Conservation (phyloP, 2,329 filamentous ascomycete genomes). For the Pestalotiopsis sp. region DNA sequence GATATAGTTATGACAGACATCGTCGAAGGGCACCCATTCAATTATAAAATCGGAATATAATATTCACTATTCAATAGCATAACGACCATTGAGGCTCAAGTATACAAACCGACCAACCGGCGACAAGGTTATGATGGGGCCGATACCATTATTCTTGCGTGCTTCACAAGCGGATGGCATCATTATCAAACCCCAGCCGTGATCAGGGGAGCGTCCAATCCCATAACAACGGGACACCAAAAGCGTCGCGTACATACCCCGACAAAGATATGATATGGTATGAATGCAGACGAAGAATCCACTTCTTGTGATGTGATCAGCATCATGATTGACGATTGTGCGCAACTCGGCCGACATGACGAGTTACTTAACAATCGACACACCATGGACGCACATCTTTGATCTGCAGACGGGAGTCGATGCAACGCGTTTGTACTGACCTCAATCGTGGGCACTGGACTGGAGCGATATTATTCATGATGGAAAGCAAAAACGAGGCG, state of each 20-base stretch:
- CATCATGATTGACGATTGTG: neutral
- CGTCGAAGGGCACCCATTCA: too few species aligned
- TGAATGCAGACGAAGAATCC: neutral
- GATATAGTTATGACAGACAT: too few species aligned
- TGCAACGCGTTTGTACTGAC: neutral
- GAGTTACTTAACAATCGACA: neutral
- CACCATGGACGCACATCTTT: neutral
- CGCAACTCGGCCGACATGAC: neutral
- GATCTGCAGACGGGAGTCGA: neutral
- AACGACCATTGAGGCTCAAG: neutral
- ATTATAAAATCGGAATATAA: too few species aligned
- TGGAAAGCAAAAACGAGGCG: neutral
- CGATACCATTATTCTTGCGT: neutral
- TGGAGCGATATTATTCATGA: neutral
- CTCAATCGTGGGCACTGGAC: neutral
- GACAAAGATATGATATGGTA: neutral
- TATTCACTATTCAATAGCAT: too few species aligned
- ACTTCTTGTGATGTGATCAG: slow-evolving; percentile 6
- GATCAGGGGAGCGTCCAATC: neutral
- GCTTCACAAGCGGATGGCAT: neutral
- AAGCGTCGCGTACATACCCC: neutral
- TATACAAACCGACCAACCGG: neutral
- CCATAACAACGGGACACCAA: neutral
- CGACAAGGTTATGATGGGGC: neutral
- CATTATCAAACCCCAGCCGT: neutral